Evolutionary conservation across 176 grass and related monocot genomes (phyloP).

Genomic region (Carex kokanica): DNA sequence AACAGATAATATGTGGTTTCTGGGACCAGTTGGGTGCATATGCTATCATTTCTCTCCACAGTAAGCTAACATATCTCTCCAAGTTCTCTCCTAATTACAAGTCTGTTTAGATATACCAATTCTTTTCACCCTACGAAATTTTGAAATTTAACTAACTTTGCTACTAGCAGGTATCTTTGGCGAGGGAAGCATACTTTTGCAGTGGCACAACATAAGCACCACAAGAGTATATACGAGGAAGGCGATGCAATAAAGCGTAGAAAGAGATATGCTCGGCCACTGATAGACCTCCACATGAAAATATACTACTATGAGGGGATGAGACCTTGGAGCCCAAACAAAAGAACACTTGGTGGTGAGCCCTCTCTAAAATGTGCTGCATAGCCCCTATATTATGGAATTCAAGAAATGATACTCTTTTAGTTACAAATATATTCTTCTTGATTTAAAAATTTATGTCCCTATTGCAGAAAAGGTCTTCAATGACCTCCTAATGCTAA

Average conservation of each 20-base stretch:
- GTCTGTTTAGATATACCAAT: not conserved
- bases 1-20: not conserved
- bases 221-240: constrained; percentile 92
- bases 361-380: not conserved
- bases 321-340: constrained; percentile 66
- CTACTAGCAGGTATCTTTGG: constrained; percentile 76
- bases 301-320: constrained; percentile 87
- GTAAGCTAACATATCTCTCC: not conserved
- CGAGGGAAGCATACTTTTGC: constrained; percentile 84
- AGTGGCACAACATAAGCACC: constrained; percentile 89
- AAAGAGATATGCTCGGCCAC: constrained; percentile 84
- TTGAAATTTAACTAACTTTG: not conserved
- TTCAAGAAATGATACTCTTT: not conserved
- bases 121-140: not conserved
- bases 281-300: constrained; percentile 98
- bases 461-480: not conserved
- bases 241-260: constrained; percentile 89
- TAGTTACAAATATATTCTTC: not conserved
- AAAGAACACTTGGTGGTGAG: constrained; percentile 69
- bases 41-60: not conserved
- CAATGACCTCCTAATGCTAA: not conserved
- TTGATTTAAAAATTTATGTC: not conserved
- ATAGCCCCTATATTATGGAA: not conserved
- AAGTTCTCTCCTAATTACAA: not conserved
- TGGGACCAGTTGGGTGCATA: not conserved